Evolutionary conservation across 495 filamentous ascomycete species (phyloP), one percentile per base, ranked within the genome.

Genomic region (Lineolata rhizophorae): DNA sequence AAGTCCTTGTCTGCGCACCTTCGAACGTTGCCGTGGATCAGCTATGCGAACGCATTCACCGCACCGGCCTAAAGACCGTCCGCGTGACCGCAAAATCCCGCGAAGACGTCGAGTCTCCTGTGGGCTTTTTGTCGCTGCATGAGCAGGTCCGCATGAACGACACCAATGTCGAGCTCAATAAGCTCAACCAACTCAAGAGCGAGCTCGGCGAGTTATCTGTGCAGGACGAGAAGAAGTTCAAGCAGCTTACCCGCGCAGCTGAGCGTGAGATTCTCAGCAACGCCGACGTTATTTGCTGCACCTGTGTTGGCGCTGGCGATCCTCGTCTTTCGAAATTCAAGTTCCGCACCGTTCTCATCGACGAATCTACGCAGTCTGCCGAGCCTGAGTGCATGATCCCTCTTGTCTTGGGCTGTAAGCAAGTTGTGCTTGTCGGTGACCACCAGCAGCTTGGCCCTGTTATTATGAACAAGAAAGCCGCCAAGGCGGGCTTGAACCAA

Each of bases 391-490:
- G 90, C 54, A 93, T 95, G 85, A 99, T 99, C 46, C 87, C 87
- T 14, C 59, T 99, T 27, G 87, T 99, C 27, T 62, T 99, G 4
- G 90, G 87, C 19, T 95, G 87, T 61, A 99, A 95, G 60, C 87
- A 99, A 49, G 82, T 92, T 19, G 87, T 99, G 2, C 68, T 99
- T 13, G 87, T 99, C 30, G 87, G 87, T 36, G 87, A 99, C 55
- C 90, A 99, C 53, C 90, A 94, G 51, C 87, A 99, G 53, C 72
- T 99, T 36, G 87, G 87, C 0, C 87, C 87, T 5, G 87, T 99
- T 44, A 94, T 99, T 51, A 99, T 99, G 90, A 95, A 95, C 64
- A 99, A 99, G 67, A 95, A 94, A 54, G 87, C 87, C 2, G 87
- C 87, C 40, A 94, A 94, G 54, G 87, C 87, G 33, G 87, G 87